Evolutionary conservation across 345 rosid species (phyloP).

Genomic region (Sonneratia alba): DNA sequence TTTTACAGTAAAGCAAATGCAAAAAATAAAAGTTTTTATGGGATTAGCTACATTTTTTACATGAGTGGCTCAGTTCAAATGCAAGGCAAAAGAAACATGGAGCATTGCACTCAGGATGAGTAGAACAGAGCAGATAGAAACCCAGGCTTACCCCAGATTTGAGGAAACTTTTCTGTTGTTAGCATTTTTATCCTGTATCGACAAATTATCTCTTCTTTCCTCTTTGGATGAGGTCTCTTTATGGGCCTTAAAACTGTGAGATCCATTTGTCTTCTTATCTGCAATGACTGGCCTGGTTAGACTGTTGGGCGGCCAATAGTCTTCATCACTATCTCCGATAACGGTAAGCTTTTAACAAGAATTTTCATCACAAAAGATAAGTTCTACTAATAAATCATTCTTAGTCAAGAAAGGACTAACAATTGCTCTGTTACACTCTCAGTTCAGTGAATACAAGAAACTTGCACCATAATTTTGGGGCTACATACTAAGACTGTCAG

Average conservation of each 20-base stretch:
- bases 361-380: slow-evolving; percentile 10
- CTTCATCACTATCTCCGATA: not conserved
- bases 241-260: slow-evolving; percentile 26
- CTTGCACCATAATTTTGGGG: slow-evolving; percentile 29
- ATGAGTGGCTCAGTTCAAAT: not conserved
- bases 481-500: slow-evolving; percentile 70
- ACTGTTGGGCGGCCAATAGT: slow-evolving; percentile 4
- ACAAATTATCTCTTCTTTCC: slow-evolving; percentile 28
- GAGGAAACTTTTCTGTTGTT: slow-evolving; percentile 19
- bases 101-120: not conserved
- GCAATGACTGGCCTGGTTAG: slow-evolving; percentile 29
- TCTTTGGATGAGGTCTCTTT: slow-evolving; percentile 24
- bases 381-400: not conserved
- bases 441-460: slow-evolving; percentile 23
- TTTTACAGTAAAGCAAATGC: not conserved
- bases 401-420: not conserved
- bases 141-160: slow-evolving; percentile 37
- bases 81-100: not conserved
- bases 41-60: not conserved
- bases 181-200: slow-evolving; percentile 19
- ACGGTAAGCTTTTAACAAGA: not conserved
- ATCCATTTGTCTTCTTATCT: slow-evolving; percentile 39
- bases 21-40: not conserved
- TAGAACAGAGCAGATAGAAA: not conserved
- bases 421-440: slow-evolving; percentile 13